phyloP scores from a whole-genome alignment of 768 basidiomycete genomes.

The Cystofilobasidium macerans region DNA sequence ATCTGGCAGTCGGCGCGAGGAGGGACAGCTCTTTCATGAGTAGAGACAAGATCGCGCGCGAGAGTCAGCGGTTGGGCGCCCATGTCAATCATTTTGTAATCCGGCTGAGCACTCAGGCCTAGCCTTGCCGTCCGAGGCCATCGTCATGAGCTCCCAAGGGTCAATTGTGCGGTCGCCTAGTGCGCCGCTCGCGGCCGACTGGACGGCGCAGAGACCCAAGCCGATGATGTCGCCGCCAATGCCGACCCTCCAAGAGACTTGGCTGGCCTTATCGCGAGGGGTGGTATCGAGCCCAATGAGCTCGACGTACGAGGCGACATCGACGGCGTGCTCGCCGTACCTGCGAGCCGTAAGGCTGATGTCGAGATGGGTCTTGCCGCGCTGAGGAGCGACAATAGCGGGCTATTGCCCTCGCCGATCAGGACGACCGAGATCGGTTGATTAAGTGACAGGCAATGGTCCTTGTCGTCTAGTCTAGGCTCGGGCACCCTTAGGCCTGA shows the following conservation, averaged over 20 bases:
- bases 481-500: constrained; percentile 25
- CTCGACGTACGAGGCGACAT: constrained; percentile 87
- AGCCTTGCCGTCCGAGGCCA: not conserved
- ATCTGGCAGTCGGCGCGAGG: no score
- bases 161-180: constrained; percentile 44
- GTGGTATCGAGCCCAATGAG: constrained; percentile 52
- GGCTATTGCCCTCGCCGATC: constrained; percentile 89
- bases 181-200: constrained; percentile 74
- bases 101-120: not conserved
- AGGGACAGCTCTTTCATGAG: no score
- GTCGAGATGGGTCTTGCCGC: constrained; percentile 66
- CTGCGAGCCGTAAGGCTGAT: constrained; percentile 77
- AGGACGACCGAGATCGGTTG: constrained; percentile 75
- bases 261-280: constrained; percentile 50
- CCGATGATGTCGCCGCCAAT: constrained; percentile 83
- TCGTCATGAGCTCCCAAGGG: not conserved
- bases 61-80: no score
- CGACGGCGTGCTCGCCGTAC: constrained; percentile 88
- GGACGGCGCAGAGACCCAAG: constrained; percentile 76
- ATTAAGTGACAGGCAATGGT: constrained; percentile 81
- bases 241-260: constrained; percentile 91
- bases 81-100: no score
- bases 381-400: constrained; percentile 80
- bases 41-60: no score
- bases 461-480: constrained; percentile 41